Percentiles rank a stretch among this genome's conserved stretches.
Conservation (phyloP, 495 filamentous ascomycete species). For the Neurospora tetrasperma region DNA sequence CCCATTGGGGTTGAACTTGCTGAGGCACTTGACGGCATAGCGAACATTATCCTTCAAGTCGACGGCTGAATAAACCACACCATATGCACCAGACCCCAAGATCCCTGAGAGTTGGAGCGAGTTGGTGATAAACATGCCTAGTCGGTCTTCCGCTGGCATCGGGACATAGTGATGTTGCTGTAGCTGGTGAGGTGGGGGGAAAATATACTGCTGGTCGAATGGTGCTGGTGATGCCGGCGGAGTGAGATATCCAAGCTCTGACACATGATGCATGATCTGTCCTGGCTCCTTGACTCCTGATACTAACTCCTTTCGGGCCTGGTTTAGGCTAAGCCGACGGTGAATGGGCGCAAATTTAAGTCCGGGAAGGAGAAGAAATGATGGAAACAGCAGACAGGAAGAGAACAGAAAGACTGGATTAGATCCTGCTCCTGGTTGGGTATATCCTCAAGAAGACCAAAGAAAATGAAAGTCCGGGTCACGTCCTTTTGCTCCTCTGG, state of each 20-base stretch:
- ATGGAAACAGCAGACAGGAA: conserved; percentile 4
- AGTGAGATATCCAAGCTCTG: conserved; percentile 43
- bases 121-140: conserved; percentile 75
- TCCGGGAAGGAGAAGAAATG: conserved; percentile 8
- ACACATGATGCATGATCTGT: conserved; percentile 43
- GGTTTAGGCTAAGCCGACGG: conserved; percentile 5
- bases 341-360: conserved; percentile 4
- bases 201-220: conserved; percentile 34
- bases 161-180: conserved; percentile 32
- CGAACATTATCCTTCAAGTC: conserved; percentile 71
- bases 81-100: conserved; percentile 90
- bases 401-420: conserved; percentile 13
- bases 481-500: background rate
- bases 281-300: conserved; percentile 24
- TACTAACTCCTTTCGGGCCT: conserved; percentile 22
- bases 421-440: conserved; percentile 6
- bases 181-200: conserved; percentile 24
- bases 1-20: conserved; percentile 60
- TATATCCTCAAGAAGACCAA: conserved; percentile 6
- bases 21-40: conserved; percentile 95
- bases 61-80: conserved; percentile 88
- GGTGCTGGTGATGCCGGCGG: conserved; percentile 37
- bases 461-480: conserved; percentile 6
- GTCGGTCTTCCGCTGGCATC: conserved; percentile 63
- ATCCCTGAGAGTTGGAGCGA: conserved; percentile 75